These are phyloP conservation scores for Fusarium sarcochroum DNA, from an alignment of 2,329 filamentous ascomycete species.

Conservation along the genomic window DNA sequence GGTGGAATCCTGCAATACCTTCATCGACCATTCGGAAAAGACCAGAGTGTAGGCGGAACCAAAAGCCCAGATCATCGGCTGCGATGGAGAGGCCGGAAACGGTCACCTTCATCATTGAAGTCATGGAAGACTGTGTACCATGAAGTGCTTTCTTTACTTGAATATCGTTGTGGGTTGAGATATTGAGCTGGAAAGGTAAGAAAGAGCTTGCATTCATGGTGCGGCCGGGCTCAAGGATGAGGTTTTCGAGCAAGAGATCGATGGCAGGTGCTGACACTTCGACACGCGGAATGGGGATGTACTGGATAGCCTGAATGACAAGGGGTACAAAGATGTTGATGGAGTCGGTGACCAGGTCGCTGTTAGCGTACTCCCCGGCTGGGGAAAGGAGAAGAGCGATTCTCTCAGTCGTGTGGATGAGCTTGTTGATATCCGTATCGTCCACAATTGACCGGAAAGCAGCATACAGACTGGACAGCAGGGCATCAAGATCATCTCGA, in stretches of 20 bases:
- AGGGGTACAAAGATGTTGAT: slow-evolving; percentile 86
- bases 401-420: slow-evolving; percentile 76
- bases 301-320: slow-evolving; percentile 82
- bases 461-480: slow-evolving; percentile 77
- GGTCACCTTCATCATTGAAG: slow-evolving; percentile 81
- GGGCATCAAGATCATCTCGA: slow-evolving; percentile 78
- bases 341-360: slow-evolving; percentile 80
- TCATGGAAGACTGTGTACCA: slow-evolving; percentile 73
- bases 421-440: slow-evolving; percentile 79
- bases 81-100: slow-evolving; percentile 86
- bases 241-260: slow-evolving; percentile 89
- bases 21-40: slow-evolving; percentile 82
- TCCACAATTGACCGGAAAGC: slow-evolving; percentile 78
- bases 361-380: slow-evolving; percentile 73
- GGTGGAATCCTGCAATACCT: slow-evolving; percentile 86
- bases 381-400: slow-evolving; percentile 80
- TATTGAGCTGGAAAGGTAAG: slow-evolving; percentile 84
- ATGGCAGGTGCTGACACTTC: slow-evolving; percentile 87
- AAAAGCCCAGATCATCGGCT: slow-evolving; percentile 91
- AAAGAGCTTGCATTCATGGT: slow-evolving; percentile 91
- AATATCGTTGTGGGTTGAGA: slow-evolving; percentile 88
- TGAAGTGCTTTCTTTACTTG: slow-evolving; percentile 82
- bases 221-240: slow-evolving; percentile 88
- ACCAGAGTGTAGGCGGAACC: slow-evolving; percentile 83
- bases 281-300: slow-evolving; percentile 90